Conservation (phyloP, 768 basidiomycete species). For the Arthromyces matolae region DNA sequence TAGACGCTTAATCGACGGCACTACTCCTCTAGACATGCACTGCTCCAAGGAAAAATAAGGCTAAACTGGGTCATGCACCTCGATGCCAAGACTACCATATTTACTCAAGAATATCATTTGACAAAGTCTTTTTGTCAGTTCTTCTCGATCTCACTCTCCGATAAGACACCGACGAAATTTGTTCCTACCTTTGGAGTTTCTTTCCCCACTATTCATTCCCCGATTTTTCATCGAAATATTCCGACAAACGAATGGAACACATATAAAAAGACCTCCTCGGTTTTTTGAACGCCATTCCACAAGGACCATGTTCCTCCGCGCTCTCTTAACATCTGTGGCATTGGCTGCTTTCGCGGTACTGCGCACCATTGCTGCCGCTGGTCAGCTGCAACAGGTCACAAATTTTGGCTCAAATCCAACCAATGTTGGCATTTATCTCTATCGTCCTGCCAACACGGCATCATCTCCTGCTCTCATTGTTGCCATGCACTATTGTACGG, state of each 20-base stretch:
- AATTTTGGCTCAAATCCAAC: constrained; percentile 54
- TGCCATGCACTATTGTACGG: constrained; percentile 51
- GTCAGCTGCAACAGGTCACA: constrained; percentile 36
- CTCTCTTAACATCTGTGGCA: constrained; percentile 10
- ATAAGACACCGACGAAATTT: constrained; percentile 2
- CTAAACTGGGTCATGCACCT: too few species aligned
- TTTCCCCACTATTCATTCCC: constrained; percentile 9
- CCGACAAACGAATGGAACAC: too few species aligned
- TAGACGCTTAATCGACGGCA: too few species aligned
- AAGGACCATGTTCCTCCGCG: constrained; percentile 13
- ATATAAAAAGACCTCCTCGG: too few species aligned
- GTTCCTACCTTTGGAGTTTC: neutral
- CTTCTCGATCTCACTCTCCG: neutral
- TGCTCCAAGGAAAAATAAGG: too few species aligned
- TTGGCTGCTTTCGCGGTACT: constrained; percentile 19
- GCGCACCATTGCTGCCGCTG: constrained; percentile 25
- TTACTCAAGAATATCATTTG: too few species aligned
- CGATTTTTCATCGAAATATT: constrained; percentile 17
- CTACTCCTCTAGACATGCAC: too few species aligned
- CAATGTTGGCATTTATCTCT: constrained; percentile 45
- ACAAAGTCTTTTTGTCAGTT: neutral
- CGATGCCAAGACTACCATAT: neutral
- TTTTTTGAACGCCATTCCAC: too few species aligned
- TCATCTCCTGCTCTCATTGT: constrained; percentile 44
- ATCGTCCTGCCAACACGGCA: constrained; percentile 36